Conservation (phyloP, 176 grass and related monocot genomes). For the Avena sativa region DNA sequence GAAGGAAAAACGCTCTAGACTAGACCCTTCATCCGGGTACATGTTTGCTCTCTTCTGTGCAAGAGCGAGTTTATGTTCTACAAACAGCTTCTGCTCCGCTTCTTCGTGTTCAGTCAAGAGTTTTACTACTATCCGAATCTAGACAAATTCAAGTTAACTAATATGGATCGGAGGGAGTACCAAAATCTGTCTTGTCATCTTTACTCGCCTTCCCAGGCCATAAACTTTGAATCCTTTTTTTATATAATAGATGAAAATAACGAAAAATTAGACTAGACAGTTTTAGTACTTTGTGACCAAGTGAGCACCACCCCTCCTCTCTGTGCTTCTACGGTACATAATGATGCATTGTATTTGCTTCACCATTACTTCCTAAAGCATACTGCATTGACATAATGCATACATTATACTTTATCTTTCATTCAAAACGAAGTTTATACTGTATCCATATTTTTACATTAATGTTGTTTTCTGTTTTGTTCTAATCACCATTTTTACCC, state of each 20-base stretch:
- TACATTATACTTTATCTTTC: neutral
- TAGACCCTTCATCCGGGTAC: neutral
- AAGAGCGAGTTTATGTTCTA: neutral
- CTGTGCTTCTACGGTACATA: neutral
- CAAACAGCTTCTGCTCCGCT: neutral
- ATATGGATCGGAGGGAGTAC: neutral
- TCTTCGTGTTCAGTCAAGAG: neutral
- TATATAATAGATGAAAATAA: neutral
- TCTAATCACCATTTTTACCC: neutral
- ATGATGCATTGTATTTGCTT: neutral
- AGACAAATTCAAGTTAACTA: too few relatives aligned
- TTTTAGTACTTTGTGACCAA: neutral
- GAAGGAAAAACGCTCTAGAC: neutral
- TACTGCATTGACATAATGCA: neutral
- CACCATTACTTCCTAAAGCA: neutral
- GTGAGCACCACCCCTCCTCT: neutral
- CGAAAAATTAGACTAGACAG: neutral
- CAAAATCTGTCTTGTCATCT: neutral
- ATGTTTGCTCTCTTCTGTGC: neutral
- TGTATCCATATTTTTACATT: neutral
- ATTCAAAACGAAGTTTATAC: neutral
- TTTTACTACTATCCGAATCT: neutral
- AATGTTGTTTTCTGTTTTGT: neutral
- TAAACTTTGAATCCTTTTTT: neutral
- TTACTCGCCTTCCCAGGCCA: neutral